Conservation (phyloP, 495 filamentous ascomycete genomes). For the Penicillium argentinense region DNA sequence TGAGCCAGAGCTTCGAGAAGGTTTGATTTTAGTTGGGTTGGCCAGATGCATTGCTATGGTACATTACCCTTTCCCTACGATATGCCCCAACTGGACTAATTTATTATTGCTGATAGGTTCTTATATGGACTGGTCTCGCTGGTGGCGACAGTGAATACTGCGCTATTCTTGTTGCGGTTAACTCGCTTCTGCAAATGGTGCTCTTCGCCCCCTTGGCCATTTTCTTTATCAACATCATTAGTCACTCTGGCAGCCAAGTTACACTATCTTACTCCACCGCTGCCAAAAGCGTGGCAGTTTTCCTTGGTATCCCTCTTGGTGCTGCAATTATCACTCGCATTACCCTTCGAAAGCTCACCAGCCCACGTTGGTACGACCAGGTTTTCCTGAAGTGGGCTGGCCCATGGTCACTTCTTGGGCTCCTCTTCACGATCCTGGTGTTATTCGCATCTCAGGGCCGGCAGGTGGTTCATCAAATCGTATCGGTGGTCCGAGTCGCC, state of each 20-base stretch:
- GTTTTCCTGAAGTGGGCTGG: conserved; percentile 66
- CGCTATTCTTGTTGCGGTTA: conserved; percentile 85
- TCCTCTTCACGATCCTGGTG: conserved; percentile 83
- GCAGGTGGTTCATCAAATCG: conserved; percentile 80
- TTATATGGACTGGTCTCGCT: conserved; percentile 78
- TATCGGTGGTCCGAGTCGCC: conserved; percentile 76
- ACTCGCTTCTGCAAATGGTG: conserved; percentile 84
- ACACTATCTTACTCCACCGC: conserved; percentile 66
- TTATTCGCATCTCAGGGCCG: conserved; percentile 80
- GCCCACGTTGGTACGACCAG: conserved; percentile 61
- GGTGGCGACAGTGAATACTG: conserved; percentile 82
- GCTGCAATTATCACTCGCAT: conserved; percentile 75
- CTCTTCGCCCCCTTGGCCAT: conserved; percentile 79
- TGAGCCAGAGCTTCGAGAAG: conserved; percentile 62
- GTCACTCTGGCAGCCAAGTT: conserved; percentile 28
- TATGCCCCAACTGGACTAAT: not conserved
- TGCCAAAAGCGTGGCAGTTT: conserved; percentile 76
- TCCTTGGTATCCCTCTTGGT: too few relatives aligned
- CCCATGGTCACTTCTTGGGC: conserved; percentile 78
- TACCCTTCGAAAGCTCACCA: conserved; percentile 51
- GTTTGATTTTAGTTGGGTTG: conserved; percentile 74
- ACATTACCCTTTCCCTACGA: conserved; percentile 16
- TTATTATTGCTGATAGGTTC: conserved; percentile 45
- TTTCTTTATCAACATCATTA: conserved; percentile 74
- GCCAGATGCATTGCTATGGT: conserved; percentile 85